Evolutionary conservation across 2,329 filamentous ascomycete species (phyloP).

Genomic region (Phaeosphaeriaceae sp.): DNA sequence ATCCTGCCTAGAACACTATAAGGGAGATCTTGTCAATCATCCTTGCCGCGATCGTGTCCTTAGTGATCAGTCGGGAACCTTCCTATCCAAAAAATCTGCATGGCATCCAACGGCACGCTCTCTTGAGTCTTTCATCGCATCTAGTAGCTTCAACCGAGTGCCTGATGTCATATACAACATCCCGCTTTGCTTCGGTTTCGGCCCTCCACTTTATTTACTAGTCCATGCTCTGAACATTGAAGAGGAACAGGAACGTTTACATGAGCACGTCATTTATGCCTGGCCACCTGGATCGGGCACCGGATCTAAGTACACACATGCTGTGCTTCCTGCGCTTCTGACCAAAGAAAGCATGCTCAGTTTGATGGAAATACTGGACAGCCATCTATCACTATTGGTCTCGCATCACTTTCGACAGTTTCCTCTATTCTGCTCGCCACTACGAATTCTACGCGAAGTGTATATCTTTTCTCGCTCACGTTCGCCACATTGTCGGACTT

Average conservation of each 20-base stretch:
- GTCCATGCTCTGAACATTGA: conserved; percentile 35
- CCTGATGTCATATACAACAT: conserved; percentile 34
- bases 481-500: conserved; percentile 25
- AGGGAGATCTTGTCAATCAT: conserved; percentile 42
- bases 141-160: conserved; percentile 20
- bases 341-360: conserved; percentile 21
- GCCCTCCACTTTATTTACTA: conserved; percentile 30
- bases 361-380: conserved; percentile 34
- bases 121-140: conserved; percentile 31
- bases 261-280: conserved; percentile 46
- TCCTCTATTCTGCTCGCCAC: conserved; percentile 41
- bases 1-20: conserved; percentile 48
- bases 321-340: conserved; percentile 45
- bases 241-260: conserved; percentile 24
- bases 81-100: conserved; percentile 40
- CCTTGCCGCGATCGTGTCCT: conserved; percentile 46
- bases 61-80: conserved; percentile 32
- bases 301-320: conserved; percentile 27
- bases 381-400: conserved; percentile 42
- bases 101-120: conserved; percentile 45
- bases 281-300: conserved; percentile 39
- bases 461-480: conserved; percentile 40
- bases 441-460: conserved; percentile 42
- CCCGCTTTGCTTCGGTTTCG: conserved; percentile 44
- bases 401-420: conserved; percentile 43